phyloP scores from a whole-genome alignment of 306 rosid genomes.

The Psophocarpus tetragonolobus region DNA sequence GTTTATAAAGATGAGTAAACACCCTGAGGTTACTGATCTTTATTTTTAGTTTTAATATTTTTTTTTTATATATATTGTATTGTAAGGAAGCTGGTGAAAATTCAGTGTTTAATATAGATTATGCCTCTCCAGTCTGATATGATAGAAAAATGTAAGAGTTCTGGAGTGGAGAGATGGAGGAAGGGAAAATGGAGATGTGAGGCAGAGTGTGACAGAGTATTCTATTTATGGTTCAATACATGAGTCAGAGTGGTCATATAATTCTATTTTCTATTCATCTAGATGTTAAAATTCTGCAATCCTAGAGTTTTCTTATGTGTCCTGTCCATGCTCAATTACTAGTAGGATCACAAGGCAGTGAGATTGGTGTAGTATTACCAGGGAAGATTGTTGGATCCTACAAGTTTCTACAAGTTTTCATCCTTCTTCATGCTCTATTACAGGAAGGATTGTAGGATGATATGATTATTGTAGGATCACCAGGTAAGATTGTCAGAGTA shows the following conservation, averaged over 20 bases:
- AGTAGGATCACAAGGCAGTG: neutral
- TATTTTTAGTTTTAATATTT: neutral
- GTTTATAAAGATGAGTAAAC: neutral
- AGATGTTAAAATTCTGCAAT: neutral
- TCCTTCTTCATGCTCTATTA: neutral
- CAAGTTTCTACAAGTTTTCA: neutral
- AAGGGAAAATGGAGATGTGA: neutral
- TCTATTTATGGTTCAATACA: neutral
- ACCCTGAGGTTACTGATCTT: neutral
- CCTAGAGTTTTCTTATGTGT: neutral
- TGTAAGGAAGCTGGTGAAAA: neutral
- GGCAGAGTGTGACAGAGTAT: conserved; percentile 5
- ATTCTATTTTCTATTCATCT: neutral
- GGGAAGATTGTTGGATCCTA: neutral
- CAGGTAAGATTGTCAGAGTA: too few species aligned
- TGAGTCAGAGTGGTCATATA: neutral
- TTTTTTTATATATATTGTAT: neutral
- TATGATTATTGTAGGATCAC: too few species aligned
- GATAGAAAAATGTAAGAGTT: neutral
- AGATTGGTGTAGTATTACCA: neutral
- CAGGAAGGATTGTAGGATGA: neutral
- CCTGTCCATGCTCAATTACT: neutral
- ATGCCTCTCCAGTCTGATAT: neutral
- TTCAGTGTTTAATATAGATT: neutral
- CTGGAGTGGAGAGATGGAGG: neutral